Base-by-base conservation (phyloP, 805 yeast species). In the Nematodospora valgi region DNA sequence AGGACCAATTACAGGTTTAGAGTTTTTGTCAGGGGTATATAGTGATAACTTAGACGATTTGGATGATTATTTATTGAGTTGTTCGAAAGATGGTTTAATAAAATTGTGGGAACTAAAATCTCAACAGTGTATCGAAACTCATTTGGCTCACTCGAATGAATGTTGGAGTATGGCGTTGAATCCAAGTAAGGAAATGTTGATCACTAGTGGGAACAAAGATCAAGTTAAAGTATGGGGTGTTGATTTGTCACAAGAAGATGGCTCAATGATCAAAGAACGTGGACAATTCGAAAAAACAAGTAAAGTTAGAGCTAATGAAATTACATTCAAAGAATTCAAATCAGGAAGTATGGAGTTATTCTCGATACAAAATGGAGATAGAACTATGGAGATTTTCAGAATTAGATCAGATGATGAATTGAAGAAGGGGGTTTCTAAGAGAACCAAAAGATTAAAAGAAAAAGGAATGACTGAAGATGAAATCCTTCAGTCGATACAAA, bases 61-160 rank as follows among this genome's bases (percentile, higher is more conserved):
- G 45, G 82, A 76, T 40, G 85, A 83, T 37, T 87, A 83, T 74
- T 60, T 93, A 12, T 46, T 88, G 13, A 78, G 88, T 46, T 78
- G 82, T 0, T 76, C 94, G 2, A 89, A 88, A 52, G 99, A 93
- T 55, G 98, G 98, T 0, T 65, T 88, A 32, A 71, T 93, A 46
- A 93, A 93, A 56, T 60, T 93, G 23, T 93, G 99, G 99, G 98
- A 93, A 52, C 61, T 93, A 47, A 82, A 80, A 49, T 65, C 93
- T 4, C 87, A 85, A 54, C 95, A 87, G 56, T 86, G 97, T 60
- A 68, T 88, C 4, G 99, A 93, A 56, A 89, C 98, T 1, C 97
- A 89, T 55, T 79, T 88, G 42, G 96, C 97, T 0, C 96, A 87
- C 55, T 72, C 84, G 15, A 89, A 91, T 39, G 98, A 93, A 58